phyloP scores from a whole-genome alignment of 345 rosid genomes.

The Syzygium oleosum region DNA sequence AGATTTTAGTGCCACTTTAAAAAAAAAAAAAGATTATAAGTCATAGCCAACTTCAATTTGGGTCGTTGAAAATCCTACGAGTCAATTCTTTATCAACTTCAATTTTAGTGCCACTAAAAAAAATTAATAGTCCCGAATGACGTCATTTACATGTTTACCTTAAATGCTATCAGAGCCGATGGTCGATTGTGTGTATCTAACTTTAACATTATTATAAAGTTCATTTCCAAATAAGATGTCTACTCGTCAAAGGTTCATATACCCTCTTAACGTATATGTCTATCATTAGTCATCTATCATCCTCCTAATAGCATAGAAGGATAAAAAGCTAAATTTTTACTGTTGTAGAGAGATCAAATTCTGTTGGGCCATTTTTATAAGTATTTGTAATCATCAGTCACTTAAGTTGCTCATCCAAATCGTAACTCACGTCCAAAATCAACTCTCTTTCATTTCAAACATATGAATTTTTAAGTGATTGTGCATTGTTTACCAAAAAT shows the following conservation, averaged over 20 bases:
- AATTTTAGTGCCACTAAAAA: too few species aligned
- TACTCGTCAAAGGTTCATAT: background rate
- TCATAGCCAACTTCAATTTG: too few species aligned
- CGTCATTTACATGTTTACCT: too few species aligned
- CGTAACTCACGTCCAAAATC: background rate
- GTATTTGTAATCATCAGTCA: accelerated
- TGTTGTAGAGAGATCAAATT: background rate
- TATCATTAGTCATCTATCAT: background rate
- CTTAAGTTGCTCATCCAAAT: background rate
- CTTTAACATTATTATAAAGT: background rate
- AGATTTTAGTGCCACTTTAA: too few species aligned
- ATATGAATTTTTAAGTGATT: background rate
- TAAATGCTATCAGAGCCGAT: too few species aligned
- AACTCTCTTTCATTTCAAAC: background rate
- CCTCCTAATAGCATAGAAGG: background rate
- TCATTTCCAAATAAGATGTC: background rate
- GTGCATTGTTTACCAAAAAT: background rate
- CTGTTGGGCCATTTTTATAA: background rate
- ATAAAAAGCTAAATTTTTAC: background rate
- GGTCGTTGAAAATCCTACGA: too few species aligned
- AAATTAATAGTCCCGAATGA: too few species aligned
- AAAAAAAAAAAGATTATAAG: too few species aligned
- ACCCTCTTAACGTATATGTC: background rate
- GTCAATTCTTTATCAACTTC: too few species aligned
- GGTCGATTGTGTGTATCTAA: background rate